Conservation (phyloP, 2,329 filamentous ascomycete genomes). For the Botrytis medusae region DNA sequence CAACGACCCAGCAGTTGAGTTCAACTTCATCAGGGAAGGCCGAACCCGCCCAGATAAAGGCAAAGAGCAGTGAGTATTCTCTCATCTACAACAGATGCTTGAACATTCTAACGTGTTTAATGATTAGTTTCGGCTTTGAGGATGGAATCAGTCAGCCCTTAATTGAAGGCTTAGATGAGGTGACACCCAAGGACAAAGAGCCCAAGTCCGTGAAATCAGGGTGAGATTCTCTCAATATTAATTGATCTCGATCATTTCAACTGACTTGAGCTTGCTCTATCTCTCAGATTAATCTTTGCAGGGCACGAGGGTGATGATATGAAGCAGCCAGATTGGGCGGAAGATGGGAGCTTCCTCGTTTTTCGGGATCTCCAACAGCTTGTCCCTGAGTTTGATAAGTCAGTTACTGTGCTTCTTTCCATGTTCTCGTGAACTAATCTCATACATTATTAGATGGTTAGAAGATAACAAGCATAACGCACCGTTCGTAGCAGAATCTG, state of each 20-base stretch:
- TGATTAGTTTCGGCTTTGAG: slow-evolving; percentile 44
- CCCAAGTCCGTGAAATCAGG: slow-evolving; percentile 33
- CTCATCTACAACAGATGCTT: background rate
- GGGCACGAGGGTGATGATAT: slow-evolving; percentile 40
- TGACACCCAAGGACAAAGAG: slow-evolving; percentile 38
- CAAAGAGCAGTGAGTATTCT: slow-evolving; percentile 7
- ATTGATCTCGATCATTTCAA: background rate
- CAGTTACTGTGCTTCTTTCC: slow-evolving; percentile 41
- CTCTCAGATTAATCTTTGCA: background rate
- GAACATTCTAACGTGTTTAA: background rate
- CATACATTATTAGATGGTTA: background rate
- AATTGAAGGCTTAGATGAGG: slow-evolving; percentile 40
- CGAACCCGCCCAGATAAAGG: slow-evolving; percentile 4
- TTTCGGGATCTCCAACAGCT: slow-evolving; percentile 48
- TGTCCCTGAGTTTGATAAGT: slow-evolving; percentile 47
- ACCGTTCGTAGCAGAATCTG: background rate
- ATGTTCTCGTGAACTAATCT: background rate
- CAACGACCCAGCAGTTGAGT: background rate
- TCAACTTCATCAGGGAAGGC: background rate
- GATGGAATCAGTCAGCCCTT: slow-evolving; percentile 47
- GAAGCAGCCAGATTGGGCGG: slow-evolving; percentile 42
- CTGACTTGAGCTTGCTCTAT: background rate
- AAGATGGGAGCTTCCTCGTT: slow-evolving; percentile 47
- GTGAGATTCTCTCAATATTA: slow-evolving; percentile 22
- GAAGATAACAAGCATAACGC: slow-evolving; percentile 2